phyloP scores from a whole-genome alignment of 225 moss, liverwort and hornwort genomes.

The Bryoerythrophyllum caledonicum region DNA sequence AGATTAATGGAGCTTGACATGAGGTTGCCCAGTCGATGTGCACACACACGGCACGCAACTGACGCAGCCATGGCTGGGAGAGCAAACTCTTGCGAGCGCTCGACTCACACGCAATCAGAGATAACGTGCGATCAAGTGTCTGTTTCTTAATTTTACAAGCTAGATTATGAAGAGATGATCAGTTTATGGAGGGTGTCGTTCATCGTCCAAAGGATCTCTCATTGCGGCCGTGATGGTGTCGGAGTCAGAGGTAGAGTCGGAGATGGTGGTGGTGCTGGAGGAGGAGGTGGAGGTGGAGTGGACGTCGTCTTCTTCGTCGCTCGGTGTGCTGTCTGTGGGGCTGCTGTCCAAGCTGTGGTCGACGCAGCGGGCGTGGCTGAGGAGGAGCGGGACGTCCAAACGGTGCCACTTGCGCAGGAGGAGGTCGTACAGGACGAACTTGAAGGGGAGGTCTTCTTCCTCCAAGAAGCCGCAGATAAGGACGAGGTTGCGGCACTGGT shows the following conservation, averaged over 20 bases:
- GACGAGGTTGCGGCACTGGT: constrained; percentile 49
- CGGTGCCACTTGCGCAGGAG: constrained; percentile 44
- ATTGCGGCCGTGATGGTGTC: neutral
- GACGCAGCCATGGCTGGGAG: neutral
- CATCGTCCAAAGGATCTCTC: constrained; percentile 6
- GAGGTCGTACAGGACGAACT: constrained; percentile 49
- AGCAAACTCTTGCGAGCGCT: constrained; percentile 10
- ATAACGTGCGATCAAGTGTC: neutral
- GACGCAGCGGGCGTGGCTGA: constrained; percentile 36
- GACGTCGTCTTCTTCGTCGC: constrained; percentile 31
- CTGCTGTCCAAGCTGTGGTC: constrained; percentile 47
- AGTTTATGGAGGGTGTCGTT: neutral
- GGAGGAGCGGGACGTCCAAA: constrained; percentile 40
- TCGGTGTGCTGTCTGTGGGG: constrained; percentile 38
- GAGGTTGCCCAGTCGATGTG: neutral
- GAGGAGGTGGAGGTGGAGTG: constrained; percentile 18
- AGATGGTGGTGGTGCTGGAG: constrained; percentile 18
- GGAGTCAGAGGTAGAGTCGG: constrained; percentile 23
- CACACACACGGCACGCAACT: constrained; percentile 7
- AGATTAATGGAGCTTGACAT: neutral
- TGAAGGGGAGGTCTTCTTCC: constrained; percentile 52
- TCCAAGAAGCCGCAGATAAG: constrained; percentile 53
- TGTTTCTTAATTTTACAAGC: neutral
- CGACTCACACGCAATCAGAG: neutral
- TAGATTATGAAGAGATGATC: neutral